phyloP scores from a whole-genome alignment of 2,329 filamentous ascomycete species.

The Clonostachys rosea region DNA sequence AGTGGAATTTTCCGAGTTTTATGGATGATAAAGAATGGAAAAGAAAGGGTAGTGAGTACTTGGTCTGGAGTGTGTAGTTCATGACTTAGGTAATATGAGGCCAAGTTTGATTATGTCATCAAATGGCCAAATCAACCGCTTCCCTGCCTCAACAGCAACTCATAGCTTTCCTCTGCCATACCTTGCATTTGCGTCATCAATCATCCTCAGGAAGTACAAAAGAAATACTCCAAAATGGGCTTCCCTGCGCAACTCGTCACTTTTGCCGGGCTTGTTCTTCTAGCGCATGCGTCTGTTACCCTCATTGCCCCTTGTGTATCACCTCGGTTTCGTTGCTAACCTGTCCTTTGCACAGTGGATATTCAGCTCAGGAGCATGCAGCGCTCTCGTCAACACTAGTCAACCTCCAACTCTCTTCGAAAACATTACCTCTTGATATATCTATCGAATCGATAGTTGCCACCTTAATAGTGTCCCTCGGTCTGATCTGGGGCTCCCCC shows the following conservation, averaged over 20 bases:
- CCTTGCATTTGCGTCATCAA: no score
- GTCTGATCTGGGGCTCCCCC: constrained; percentile 74
- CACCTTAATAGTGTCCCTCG: constrained; percentile 74
- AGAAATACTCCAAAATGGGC: no score
- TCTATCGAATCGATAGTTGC: constrained; percentile 79
- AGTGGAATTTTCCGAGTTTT: no score
- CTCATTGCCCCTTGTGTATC: background rate
- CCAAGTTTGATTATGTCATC: no score
- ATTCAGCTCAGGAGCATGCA: constrained; percentile 92
- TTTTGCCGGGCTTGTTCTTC: constrained; percentile 68
- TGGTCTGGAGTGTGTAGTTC: no score
- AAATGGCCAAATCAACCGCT: no score
- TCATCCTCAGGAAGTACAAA: no score
- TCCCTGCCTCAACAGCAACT: no score
- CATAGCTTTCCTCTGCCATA: no score
- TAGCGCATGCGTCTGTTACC: constrained; percentile 76
- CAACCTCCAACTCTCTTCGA: constrained; percentile 32
- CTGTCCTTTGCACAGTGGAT: constrained; percentile 59
- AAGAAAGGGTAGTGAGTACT: no score
- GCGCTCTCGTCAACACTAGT: constrained; percentile 58
- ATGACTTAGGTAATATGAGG: no score
- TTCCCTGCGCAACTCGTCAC: constrained; percentile 56
- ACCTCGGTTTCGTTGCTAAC: background rate
- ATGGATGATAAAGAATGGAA: no score
- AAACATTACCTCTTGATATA: constrained; percentile 76